phyloP scores from a whole-genome alignment of 805 yeast genomes.

The Pichia occidentalis region DNA sequence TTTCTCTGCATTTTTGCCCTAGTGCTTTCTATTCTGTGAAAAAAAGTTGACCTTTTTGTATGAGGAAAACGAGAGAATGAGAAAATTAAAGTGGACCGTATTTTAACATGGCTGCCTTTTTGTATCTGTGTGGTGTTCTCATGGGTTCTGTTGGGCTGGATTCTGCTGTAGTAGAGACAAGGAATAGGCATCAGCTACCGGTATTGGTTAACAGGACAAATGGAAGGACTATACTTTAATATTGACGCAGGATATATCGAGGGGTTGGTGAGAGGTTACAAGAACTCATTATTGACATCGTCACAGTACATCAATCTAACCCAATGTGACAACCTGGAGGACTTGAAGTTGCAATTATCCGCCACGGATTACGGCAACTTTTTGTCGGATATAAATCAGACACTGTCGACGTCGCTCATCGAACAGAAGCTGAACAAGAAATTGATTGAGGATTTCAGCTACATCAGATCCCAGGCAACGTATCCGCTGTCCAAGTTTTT shows the following conservation, averaged over 20 bases:
- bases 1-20: too few relatives aligned
- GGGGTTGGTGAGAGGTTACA: slow-evolving; percentile 91
- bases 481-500: slow-evolving; percentile 75
- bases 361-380: slow-evolving; percentile 96
- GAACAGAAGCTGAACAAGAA: slow-evolving; percentile 72
- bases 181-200: too few relatives aligned
- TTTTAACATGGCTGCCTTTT: slow-evolving; percentile 8
- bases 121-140: too few relatives aligned
- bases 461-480: slow-evolving; percentile 75
- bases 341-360: slow-evolving; percentile 85
- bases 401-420: slow-evolving; percentile 80
- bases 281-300: slow-evolving; percentile 68
- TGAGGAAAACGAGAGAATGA: too few relatives aligned
- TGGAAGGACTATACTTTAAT: slow-evolving; percentile 95
- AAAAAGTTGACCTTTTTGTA: too few relatives aligned
- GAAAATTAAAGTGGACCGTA: too few relatives aligned
- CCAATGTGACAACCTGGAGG: slow-evolving; percentile 94
- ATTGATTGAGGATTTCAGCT: slow-evolving; percentile 77
- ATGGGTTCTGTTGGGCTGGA: neutral
- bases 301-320: slow-evolving; percentile 87
- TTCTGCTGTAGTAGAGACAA: neutral
- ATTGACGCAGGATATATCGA: slow-evolving; percentile 86
- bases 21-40: too few relatives aligned
- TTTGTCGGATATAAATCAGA: slow-evolving; percentile 71
- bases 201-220: too few relatives aligned